phyloP scores from a whole-genome alignment of 345 rosid genomes.

The Diplotaxis tenuifolia region DNA sequence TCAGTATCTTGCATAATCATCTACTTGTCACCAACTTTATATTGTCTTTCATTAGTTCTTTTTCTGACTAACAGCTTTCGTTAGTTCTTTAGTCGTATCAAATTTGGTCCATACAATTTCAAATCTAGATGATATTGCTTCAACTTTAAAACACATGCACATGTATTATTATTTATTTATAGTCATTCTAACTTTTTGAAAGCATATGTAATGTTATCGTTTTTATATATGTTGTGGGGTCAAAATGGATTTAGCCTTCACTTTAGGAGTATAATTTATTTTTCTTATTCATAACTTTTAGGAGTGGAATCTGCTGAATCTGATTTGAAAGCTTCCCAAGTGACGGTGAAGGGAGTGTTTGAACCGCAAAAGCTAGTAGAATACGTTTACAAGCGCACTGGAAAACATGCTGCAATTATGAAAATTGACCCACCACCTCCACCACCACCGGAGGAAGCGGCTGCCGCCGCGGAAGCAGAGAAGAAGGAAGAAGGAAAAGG shows the following conservation, averaged over 20 bases:
- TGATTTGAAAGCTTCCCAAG: conserved; percentile 82
- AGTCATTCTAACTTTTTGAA: background rate
- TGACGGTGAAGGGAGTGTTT: conserved; percentile 80
- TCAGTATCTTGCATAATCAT: conserved; percentile 25
- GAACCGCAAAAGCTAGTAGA: conserved; percentile 69
- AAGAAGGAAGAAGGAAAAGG: conserved; percentile 47
- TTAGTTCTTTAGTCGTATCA: conserved; percentile 4
- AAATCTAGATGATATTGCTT: conserved; percentile 28
- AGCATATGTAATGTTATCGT: conserved; percentile 1
- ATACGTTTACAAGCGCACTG: conserved; percentile 65
- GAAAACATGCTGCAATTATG: conserved; percentile 73
- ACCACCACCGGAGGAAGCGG: conserved; percentile 49
- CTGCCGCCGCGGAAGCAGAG: conserved; percentile 41
- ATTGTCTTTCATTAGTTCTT: background rate
- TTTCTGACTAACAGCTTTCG: background rate
- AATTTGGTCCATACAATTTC: conserved; percentile 28
- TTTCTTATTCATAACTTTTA: conserved; percentile 24
- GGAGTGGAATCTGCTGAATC: conserved; percentile 94
- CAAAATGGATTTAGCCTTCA: conserved; percentile 8
- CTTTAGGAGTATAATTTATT: background rate
- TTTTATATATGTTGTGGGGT: conserved; percentile 12
- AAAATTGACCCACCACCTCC: conserved; percentile 46
- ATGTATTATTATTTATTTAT: background rate
- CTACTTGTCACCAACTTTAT: conserved; percentile 24
- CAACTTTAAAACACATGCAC: conserved; percentile 20